These are phyloP conservation scores for Kazachstania africana DNA, from an alignment of 805 yeast genomes.

Conservation along the genomic window DNA sequence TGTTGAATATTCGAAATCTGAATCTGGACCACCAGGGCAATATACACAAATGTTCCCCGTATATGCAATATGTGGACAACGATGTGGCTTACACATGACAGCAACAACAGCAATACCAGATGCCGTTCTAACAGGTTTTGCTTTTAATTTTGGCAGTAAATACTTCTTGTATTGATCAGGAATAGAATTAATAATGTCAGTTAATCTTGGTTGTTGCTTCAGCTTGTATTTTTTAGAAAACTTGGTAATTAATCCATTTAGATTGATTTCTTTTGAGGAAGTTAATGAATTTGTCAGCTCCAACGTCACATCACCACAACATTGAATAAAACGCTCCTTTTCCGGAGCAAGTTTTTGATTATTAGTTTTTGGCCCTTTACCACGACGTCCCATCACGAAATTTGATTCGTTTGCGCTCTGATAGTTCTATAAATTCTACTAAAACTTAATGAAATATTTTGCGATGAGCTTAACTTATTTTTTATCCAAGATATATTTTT, in stretches of 20 bases:
- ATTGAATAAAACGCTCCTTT: conserved; percentile 81
- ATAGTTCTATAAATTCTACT: background rate
- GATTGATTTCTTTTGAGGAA: conserved; percentile 47
- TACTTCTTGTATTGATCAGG: conserved; percentile 94
- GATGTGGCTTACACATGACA: conserved; percentile 97
- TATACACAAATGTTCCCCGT: conserved; percentile 97
- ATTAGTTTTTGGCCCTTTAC: conserved; percentile 29
- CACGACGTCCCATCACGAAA: conserved; percentile 25
- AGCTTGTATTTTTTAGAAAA: conserved; percentile 84
- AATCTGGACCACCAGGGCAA: conserved; percentile 99
- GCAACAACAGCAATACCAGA: conserved; percentile 99
- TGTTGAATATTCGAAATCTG: conserved; percentile 94
- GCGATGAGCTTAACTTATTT: conserved; percentile 1
- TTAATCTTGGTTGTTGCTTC: conserved; percentile 83
- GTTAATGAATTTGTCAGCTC: conserved; percentile 73
- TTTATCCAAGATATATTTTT: too few species aligned
- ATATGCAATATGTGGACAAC: conserved; percentile 98
- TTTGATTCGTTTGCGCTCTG: too few species aligned
- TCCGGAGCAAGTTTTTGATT: conserved; percentile 75
- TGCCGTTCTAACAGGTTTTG: conserved; percentile 98
- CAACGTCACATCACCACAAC: conserved; percentile 84
- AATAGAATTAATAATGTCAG: conserved; percentile 88
- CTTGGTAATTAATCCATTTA: conserved; percentile 80
- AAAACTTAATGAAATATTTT: background rate
- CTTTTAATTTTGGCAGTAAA: conserved; percentile 82